Percentiles rank a stretch among this genome's conserved stretches.
These are phyloP conservation scores for Pseudohalonectria lignicola DNA, from an alignment of 2,329 filamentous ascomycete species.

Conservation along the genomic window DNA sequence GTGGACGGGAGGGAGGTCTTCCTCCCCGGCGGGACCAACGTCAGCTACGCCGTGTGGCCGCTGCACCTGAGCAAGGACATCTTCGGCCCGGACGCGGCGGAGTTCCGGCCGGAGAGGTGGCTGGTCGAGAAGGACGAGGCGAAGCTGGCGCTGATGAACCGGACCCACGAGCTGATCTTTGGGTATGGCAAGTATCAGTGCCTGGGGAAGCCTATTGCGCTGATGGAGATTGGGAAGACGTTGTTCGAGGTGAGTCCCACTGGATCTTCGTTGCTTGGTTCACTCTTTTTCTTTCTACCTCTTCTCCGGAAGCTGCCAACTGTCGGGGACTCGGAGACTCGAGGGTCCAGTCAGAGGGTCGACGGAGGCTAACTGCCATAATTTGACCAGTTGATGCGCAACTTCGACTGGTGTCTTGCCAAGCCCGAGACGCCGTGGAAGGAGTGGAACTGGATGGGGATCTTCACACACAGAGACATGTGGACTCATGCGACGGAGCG, in stretches of 20 bases:
- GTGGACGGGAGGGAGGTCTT: slow-evolving; percentile 12
- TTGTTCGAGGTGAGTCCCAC: slow-evolving; percentile 13
- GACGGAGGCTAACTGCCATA: too few species aligned
- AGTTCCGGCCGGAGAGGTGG: slow-evolving; percentile 34
- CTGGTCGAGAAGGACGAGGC: slow-evolving; percentile 13
- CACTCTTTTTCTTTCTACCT: not conserved
- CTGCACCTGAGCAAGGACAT: slow-evolving; percentile 3
- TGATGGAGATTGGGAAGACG: slow-evolving; percentile 18
- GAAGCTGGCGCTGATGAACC: slow-evolving; percentile 15
- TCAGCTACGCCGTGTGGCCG: slow-evolving; percentile 6
- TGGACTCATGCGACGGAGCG: not conserved
- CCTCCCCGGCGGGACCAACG: slow-evolving; percentile 21
- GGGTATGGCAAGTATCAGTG: slow-evolving; percentile 18
- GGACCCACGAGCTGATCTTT: slow-evolving; percentile 14
- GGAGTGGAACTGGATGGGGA: not conserved
- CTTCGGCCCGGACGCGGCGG: slow-evolving; percentile 22
- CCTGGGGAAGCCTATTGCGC: slow-evolving; percentile 17
- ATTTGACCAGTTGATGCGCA: slow-evolving; percentile 1
- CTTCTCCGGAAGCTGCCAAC: not conserved
- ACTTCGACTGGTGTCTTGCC: not conserved
- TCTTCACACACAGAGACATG: not conserved
- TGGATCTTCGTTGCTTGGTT: not conserved
- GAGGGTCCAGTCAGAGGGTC: too few species aligned
- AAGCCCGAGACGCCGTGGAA: not conserved
- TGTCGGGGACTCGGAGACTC: too few species aligned